A percentile compares a stretch with the other conserved stretches of the same genome.
phyloP scores from a whole-genome alignment of 2,329 filamentous ascomycete genomes.

The Colletotrichum cuscutae region DNA sequence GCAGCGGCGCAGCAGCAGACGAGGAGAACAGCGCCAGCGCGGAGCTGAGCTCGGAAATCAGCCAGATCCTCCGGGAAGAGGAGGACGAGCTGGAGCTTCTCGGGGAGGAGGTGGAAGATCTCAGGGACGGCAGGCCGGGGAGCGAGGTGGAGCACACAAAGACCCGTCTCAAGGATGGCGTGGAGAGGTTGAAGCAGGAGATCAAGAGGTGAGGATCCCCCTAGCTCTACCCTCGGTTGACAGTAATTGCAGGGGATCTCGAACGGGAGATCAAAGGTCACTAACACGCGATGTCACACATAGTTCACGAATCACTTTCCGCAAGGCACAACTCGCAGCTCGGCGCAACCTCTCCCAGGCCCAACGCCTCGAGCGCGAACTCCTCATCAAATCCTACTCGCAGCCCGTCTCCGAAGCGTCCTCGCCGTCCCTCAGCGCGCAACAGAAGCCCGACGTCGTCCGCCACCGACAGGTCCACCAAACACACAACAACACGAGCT shows the following conservation, averaged over 20 bases:
- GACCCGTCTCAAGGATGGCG: conserved; percentile 72
- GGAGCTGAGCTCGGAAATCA: conserved; percentile 85
- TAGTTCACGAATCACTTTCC: conserved; percentile 74
- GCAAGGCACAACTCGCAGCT: conserved; percentile 83
- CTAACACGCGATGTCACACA: conserved; percentile 38
- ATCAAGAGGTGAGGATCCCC: conserved; percentile 68
- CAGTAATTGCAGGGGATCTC: not conserved
- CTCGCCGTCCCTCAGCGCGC: conserved; percentile 41
- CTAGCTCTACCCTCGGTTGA: not conserved
- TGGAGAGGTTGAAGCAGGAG: conserved; percentile 75
- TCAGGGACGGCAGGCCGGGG: conserved; percentile 62
- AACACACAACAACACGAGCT: conserved; percentile 41
- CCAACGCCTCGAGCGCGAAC: conserved; percentile 79
- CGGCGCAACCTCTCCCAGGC: conserved; percentile 80
- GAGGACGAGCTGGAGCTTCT: conserved; percentile 88
- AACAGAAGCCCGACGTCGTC: conserved; percentile 39
- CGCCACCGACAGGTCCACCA: conserved; percentile 44
- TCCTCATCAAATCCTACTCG: conserved; percentile 75
- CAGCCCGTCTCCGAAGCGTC: conserved; percentile 50
- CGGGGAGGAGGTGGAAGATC: conserved; percentile 79
- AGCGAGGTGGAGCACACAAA: conserved; percentile 70
- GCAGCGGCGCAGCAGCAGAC: conserved; percentile 45
- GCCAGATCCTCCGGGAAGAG: conserved; percentile 78
- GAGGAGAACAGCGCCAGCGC: conserved; percentile 67
- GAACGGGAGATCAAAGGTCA: conserved; percentile 33